Evolutionary conservation across 2,329 filamentous ascomycete genomes (phyloP), one percentile per base, ranked within the genome.

Genomic region (Lecanoromycetidae sp.): DNA sequence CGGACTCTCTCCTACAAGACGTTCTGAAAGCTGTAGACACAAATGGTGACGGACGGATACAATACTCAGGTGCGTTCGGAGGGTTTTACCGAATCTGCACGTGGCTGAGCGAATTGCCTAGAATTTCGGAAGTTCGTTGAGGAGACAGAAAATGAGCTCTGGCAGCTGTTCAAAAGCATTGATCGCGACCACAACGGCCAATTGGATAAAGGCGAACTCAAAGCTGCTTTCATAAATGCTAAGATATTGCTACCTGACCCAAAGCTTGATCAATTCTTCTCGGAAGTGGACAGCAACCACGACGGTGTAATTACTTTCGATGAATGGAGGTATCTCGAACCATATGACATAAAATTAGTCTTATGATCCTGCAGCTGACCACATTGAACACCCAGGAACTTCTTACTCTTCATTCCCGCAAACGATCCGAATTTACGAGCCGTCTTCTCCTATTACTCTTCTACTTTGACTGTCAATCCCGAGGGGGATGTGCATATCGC

Each of bases 401-500:
- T 96, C 64, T 75, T 96, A 22, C 77, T 96, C 36, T 96, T 96
- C 66, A 83, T 96, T 51, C 78, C 72, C 60, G 74, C 80, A 54
- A 71, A 79, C 55, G 74, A 75, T 48, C 79, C 83, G 20, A 82
- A 83, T 54, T 75, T 98, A 36, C 79, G 81, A 60, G 80, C 85
- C 44, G 84, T 95, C 46, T 72, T 95, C 57, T 88, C 86, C 43
- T 96, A 93, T 67, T 98, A 94, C 66, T 82, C 84, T 49, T 83
- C 87, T 40, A 85, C 90, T 56, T 80, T 93, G 61, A 87, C 84
- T 65, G 74, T 98, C 62, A 94, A 86, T 60, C 74, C 87, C 52
- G 91, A 98, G 73, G 91, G 91, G 64, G 91, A 96, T 70, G 91
- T 91, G 57, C 75, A 85, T 59, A 81, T 96, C 59, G 86, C 82